Conservation (phyloP, 139 green algal species). For the Picocystis salinarum region DNA sequence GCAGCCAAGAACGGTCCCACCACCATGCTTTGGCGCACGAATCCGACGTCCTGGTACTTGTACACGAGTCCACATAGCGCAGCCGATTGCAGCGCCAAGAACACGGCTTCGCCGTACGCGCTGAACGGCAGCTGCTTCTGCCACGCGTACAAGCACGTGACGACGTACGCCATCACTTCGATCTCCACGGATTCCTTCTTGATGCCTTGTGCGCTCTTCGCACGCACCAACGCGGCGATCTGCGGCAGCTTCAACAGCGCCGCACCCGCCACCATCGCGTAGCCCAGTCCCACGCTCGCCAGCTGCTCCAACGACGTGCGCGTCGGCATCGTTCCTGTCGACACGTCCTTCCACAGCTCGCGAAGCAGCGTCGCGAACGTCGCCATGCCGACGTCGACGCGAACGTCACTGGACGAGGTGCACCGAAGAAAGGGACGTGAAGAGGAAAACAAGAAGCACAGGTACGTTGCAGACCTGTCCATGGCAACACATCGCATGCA, state of each 20-base stretch:
- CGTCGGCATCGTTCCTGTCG: neutral
- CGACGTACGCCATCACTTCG: conserved; percentile 38
- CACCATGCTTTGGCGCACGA: neutral
- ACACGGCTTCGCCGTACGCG: conserved; percentile 49
- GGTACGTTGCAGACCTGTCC: no score
- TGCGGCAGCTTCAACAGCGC: conserved; percentile 52
- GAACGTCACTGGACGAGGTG: no score
- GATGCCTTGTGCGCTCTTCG: conserved; percentile 41
- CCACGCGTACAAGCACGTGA: conserved; percentile 46
- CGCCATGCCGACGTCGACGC: neutral
- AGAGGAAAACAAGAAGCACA: no score
- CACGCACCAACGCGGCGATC: conserved; percentile 27
- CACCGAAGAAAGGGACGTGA: no score
- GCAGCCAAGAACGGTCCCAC: neutral
- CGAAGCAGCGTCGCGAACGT: neutral
- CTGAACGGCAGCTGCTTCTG: conserved; percentile 44
- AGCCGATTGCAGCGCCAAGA: conserved; percentile 14
- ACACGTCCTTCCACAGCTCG: neutral
- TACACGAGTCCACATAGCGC: conserved; percentile 21
- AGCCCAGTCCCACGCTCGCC: conserved; percentile 25
- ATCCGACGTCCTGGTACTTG: conserved; percentile 12
- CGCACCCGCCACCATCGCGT: conserved; percentile 38
- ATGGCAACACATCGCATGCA: no score
- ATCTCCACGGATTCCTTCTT: conserved; percentile 44
- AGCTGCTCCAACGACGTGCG: conserved; percentile 1